A percentile compares a stretch with the other conserved stretches of the same genome.
phyloP scores from a whole-genome alignment of 139 green algal species.

The Micractinium conductrix region DNA sequence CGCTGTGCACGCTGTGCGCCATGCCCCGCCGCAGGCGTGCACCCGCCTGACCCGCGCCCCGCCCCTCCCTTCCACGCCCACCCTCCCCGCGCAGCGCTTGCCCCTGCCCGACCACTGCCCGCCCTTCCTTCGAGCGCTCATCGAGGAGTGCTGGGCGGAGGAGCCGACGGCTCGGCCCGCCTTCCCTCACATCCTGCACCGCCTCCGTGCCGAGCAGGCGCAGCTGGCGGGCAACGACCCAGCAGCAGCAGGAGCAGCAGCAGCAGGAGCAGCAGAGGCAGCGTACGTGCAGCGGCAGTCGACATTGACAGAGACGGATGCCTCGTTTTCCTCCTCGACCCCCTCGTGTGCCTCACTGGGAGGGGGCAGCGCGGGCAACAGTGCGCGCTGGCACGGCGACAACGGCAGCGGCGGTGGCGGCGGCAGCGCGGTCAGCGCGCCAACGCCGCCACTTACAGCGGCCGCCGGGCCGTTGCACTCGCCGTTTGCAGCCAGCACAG shows the following conservation, averaged over 20 bases:
- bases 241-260: too few relatives aligned
- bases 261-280: not conserved
- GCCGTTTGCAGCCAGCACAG: not conserved
- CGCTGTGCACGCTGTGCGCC: too few relatives aligned
- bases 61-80: too few relatives aligned
- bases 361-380: not conserved
- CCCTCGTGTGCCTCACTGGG: not conserved
- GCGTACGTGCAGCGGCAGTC: not conserved
- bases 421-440: not conserved
- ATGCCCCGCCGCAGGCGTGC: too few relatives aligned
- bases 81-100: constrained; percentile 44
- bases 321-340: not conserved
- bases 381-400: too few relatives aligned
- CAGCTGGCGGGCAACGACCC: not conserved
- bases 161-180: constrained; percentile 57
- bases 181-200: constrained; percentile 57
- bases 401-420: not conserved
- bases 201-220: constrained; percentile 34
- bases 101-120: constrained; percentile 58
- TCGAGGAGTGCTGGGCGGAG: constrained; percentile 76
- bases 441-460: not conserved
- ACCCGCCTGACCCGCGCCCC: too few relatives aligned
- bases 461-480: not conserved
- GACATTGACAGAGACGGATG: constrained; percentile 5
- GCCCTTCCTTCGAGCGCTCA: constrained; percentile 51